Evolutionary conservation across 108 stramenopile genomes (phyloP), one percentile per base, ranked within the genome.

Genomic region (Seminavis robusta): DNA sequence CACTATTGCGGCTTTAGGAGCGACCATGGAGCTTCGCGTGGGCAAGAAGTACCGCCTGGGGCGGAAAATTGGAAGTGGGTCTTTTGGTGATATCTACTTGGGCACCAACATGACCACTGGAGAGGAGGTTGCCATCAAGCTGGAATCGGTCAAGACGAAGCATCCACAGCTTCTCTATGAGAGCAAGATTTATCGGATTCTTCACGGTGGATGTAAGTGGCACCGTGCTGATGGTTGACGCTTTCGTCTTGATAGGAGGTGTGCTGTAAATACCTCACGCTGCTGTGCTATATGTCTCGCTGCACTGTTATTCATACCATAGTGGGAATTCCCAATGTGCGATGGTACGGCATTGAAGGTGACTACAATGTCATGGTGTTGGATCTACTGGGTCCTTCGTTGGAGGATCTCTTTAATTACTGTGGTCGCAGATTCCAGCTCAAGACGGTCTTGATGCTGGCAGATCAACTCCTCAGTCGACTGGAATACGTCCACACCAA

Each of bases 301-400:
- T n/a, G n/a, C n/a, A n/a, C n/a, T n/a, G n/a, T n/a, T n/a, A n/a
- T n/a, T 47, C 28, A 5, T 50, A 16, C 25, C 8, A 31, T 65
- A 90, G 93, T 98, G 52, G 98, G 98, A 29, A 96, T 99, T 56
- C 97, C 98, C 0, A 98, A 98, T 60, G 96, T 98, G 21, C 87
- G 98, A 40, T 99, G 98, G 98, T 99, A 96, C 62, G 99, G 99
- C 34, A 96, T 98, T 52, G 99, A 99, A 74, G 98, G 98, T 19
- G 97, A 98, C 63, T 99, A 98, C 86, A 99, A 98, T 61, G 98
- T 99, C 50, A 98, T 99, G 96, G 97, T 99, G 19, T 74, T 98
- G 29, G 99, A 99, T 64, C 76, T 99, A 25, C 84, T 99, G 4
- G 99, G 99, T n/a, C 96, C 96, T 9, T 94, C 92, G 10, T 69